Conservation (phyloP, 805 yeast species). For the Grigorovia transvaalensis region DNA sequence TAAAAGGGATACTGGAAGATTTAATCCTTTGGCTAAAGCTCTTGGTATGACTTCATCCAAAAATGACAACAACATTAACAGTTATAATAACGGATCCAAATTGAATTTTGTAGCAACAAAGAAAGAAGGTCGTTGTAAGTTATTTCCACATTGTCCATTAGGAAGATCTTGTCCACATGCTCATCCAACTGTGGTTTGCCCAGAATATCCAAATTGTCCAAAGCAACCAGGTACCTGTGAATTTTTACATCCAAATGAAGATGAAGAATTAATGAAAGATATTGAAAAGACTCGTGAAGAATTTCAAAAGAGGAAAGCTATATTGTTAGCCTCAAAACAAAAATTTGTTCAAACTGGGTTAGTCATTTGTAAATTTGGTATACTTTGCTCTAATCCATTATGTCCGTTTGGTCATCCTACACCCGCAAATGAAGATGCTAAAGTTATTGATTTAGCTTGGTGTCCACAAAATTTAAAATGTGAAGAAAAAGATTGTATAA, state of each 20-base stretch:
- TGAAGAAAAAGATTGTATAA: conserved; percentile 47
- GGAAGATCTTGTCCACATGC: conserved; percentile 60
- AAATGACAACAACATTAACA: not conserved
- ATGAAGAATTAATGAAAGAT: conserved; percentile 59
- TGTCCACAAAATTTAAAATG: conserved; percentile 65
- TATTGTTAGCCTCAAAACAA: conserved; percentile 26
- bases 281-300: conserved; percentile 52
- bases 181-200: conserved; percentile 73
- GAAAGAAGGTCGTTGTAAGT: conserved; percentile 55
- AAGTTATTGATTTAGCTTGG: conserved; percentile 61
- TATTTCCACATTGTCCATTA: conserved; percentile 59
- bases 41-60: conserved; percentile 25
- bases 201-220: conserved; percentile 66
- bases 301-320: conserved; percentile 35
- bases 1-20: conserved; percentile 19
- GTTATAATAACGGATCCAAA: conserved; percentile 5
- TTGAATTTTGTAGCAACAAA: conserved; percentile 34
- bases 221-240: conserved; percentile 76
- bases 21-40: conserved; percentile 32
- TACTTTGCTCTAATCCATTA: conserved; percentile 59
- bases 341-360: conserved; percentile 38
- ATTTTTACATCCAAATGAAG: conserved; percentile 77
- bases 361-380: conserved; percentile 66
- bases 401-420: conserved; percentile 93
- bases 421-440: conserved; percentile 66